Evolutionary conservation across 1,284 basidiomycete genomes (phyloP).

Genomic region (Peniophora sp.): DNA sequence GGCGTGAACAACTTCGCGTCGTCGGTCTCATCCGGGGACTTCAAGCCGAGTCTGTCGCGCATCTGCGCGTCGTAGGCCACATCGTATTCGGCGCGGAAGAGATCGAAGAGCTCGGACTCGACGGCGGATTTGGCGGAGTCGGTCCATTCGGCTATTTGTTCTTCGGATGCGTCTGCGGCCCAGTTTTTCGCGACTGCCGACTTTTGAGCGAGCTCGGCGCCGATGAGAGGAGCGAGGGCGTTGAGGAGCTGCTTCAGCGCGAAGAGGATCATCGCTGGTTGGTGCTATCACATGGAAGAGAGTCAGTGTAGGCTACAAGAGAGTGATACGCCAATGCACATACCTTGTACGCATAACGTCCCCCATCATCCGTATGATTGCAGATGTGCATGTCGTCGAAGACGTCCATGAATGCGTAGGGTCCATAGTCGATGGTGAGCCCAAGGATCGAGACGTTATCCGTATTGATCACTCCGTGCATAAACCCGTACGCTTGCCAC

Average conservation of each 20-base stretch:
- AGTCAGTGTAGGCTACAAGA: conserved; percentile 3
- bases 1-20: conserved; percentile 52
- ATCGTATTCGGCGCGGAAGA: conserved; percentile 47
- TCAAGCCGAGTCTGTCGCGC: conserved; percentile 76
- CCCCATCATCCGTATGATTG: conserved; percentile 85
- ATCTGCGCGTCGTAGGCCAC: conserved; percentile 58
- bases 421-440: conserved; percentile 91
- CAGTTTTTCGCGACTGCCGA: conserved; percentile 54
- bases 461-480: conserved; percentile 95
- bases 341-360: conserved; percentile 83
- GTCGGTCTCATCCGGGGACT: conserved; percentile 45
- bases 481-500: conserved; percentile 93
- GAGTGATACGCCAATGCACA: conserved; percentile 12
- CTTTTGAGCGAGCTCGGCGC: conserved; percentile 58
- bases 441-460: conserved; percentile 91
- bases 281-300: conserved; percentile 37
- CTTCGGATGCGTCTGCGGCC: conserved; percentile 46
- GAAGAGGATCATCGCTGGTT: conserved; percentile 59
- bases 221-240: conserved; percentile 75
- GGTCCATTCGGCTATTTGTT: conserved; percentile 57
- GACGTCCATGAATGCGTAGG: conserved; percentile 94
- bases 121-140: conserved; percentile 42
- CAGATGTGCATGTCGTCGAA: conserved; percentile 84
- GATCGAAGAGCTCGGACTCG: conserved; percentile 50
- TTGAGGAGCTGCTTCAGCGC: conserved; percentile 71